Evolutionary conservation across 2,329 filamentous ascomycete genomes (phyloP).

Genomic region (Dactylonectria estremocensis): DNA sequence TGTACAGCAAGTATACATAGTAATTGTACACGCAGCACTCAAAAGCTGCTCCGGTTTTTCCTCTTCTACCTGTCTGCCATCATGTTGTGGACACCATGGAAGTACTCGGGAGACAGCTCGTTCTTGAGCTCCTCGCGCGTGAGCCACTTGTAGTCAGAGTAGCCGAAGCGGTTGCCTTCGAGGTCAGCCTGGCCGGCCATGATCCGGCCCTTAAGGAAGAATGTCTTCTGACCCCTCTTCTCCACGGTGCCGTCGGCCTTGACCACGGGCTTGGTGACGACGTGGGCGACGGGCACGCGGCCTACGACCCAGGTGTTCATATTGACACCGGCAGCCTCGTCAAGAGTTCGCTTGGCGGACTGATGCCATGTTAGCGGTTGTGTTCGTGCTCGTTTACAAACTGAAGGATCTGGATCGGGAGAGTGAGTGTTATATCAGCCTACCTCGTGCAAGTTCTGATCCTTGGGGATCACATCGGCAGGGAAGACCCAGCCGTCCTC

Average conservation of each 20-base stretch:
- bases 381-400: background rate
- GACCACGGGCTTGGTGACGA: conserved; percentile 70
- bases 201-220: conserved; percentile 97
- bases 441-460: conserved; percentile 89
- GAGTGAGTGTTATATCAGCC: conserved; percentile 52
- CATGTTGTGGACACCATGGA: conserved; percentile 84
- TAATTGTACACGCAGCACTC: conserved; percentile 49
- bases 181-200: conserved; percentile 96
- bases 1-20: conserved; percentile 51
- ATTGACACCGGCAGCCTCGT: conserved; percentile 86
- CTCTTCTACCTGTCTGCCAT: conserved; percentile 78
- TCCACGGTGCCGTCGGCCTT: conserved; percentile 60
- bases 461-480: conserved; percentile 75
- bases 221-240: conserved; percentile 82
- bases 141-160: conserved; percentile 92
- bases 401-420: background rate
- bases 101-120: conserved; percentile 79
- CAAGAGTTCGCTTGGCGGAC: conserved; percentile 86
- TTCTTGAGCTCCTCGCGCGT: conserved; percentile 88
- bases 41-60: conserved; percentile 32
- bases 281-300: conserved; percentile 88
- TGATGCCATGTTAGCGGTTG: conserved; percentile 57
- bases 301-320: conserved; percentile 99
- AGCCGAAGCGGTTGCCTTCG: conserved; percentile 77
- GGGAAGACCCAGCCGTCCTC: conserved; percentile 89